Evolutionary conservation across 2,329 filamentous ascomycete genomes (phyloP).

Genomic region (Kalaharituber pfeilii): DNA sequence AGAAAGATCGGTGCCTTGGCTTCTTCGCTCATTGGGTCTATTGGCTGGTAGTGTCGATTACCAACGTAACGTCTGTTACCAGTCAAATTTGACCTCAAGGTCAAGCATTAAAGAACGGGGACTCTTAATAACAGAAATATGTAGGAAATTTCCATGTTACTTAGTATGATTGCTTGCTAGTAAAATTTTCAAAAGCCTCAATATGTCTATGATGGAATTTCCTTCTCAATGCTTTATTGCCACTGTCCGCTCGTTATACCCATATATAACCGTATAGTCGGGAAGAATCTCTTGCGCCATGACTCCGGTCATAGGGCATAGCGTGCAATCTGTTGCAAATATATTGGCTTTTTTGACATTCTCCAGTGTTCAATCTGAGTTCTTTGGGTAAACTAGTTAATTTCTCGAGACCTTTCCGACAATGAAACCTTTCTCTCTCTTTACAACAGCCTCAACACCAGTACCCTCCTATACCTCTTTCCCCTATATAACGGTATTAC

Average conservation of each 20-base stretch:
- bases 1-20: too few relatives aligned
- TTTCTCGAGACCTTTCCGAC: constrained; percentile 53
- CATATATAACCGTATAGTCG: constrained; percentile 54
- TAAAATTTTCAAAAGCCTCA: constrained; percentile 45
- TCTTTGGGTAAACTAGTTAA: too few relatives aligned
- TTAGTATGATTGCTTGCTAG: constrained; percentile 46
- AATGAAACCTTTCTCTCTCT: constrained; percentile 35
- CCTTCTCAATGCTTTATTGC: constrained; percentile 45
- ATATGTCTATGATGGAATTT: constrained; percentile 49
- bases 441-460: constrained; percentile 19
- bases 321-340: constrained; percentile 57
- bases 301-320: constrained; percentile 47
- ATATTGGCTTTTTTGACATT: too few relatives aligned
- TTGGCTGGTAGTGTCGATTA: too few relatives aligned
- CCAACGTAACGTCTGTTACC: too few relatives aligned
- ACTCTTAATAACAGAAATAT: too few relatives aligned
- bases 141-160: too few relatives aligned
- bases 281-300: constrained; percentile 40
- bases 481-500: constrained; percentile 40
- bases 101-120: too few relatives aligned
- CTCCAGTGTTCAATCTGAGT: too few relatives aligned
- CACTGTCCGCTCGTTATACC: constrained; percentile 41
- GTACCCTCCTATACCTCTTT: constrained; percentile 25
- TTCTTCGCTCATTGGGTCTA: too few relatives aligned
- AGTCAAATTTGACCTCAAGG: too few relatives aligned